phyloP scores from a whole-genome alignment of 371 early-diverging fungal species.

The Nosema granulosis region DNA sequence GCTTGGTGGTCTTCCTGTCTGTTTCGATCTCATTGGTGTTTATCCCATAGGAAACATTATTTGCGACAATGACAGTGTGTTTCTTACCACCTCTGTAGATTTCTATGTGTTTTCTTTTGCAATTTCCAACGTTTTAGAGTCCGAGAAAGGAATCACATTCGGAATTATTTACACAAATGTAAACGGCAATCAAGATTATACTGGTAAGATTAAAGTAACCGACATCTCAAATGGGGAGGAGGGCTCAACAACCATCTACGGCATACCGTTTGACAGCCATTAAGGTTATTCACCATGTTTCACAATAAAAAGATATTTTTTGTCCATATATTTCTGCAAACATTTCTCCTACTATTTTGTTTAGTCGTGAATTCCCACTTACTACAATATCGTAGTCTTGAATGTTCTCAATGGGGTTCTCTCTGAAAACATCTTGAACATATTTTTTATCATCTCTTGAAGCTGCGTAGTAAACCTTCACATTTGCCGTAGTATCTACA shows the following conservation, averaged over 20 bases:
- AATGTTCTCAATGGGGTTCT: conserved; percentile 38
- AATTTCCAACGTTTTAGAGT: not conserved
- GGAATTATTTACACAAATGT: conserved; percentile 7
- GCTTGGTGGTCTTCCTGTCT: not conserved
- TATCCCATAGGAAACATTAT: conserved; percentile 16
- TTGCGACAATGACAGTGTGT: conserved; percentile 10
- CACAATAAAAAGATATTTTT: conserved; percentile 53
- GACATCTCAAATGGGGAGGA: conserved; percentile 9
- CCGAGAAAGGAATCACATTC: not conserved
- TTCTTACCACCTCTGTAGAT: conserved; percentile 7
- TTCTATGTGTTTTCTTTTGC: not conserved
- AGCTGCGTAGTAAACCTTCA: conserved; percentile 17
- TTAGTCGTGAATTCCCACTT: conserved; percentile 58
- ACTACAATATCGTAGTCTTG: conserved; percentile 54
- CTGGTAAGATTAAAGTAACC: conserved; percentile 4
- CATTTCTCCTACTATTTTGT: conserved; percentile 37
- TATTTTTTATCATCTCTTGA: conserved; percentile 48
- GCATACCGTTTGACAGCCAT: not conserved
- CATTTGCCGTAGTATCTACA: conserved; percentile 12
- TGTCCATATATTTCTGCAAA: conserved; percentile 42
- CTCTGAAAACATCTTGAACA: conserved; percentile 49
- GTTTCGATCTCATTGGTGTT: conserved; percentile 3
- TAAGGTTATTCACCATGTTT: conserved; percentile 58
- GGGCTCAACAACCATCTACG: not conserved
- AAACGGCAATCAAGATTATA: conserved; percentile 4